Evolutionary conservation across 2,329 filamentous ascomycete species (phyloP).

Genomic region (Fusarium sp.): DNA sequence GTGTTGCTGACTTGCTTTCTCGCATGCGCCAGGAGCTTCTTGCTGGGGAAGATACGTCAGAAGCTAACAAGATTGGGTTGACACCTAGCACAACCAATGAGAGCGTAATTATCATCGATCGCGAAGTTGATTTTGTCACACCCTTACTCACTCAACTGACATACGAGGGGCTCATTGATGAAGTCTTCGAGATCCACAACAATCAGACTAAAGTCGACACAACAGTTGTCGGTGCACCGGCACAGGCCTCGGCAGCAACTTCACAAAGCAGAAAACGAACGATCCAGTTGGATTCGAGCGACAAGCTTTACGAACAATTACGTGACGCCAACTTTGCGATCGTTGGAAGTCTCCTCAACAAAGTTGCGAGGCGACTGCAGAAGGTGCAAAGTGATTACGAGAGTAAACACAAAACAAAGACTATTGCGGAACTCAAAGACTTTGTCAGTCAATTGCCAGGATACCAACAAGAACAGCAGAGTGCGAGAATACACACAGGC

Average conservation of each 20-base stretch:
- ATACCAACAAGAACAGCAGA: slow-evolving; percentile 93
- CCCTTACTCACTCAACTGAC: slow-evolving; percentile 93
- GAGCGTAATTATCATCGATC: slow-evolving; percentile 92
- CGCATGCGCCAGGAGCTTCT: slow-evolving; percentile 92
- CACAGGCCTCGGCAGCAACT: slow-evolving; percentile 68
- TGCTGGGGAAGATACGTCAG: slow-evolving; percentile 78
- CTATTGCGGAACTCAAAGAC: slow-evolving; percentile 89
- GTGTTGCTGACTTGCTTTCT: slow-evolving; percentile 84
- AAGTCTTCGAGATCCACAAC: slow-evolving; percentile 89
- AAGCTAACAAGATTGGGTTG: slow-evolving; percentile 71
- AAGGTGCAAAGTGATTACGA: slow-evolving; percentile 88
- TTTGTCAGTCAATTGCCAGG: slow-evolving; percentile 94
- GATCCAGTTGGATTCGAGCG: slow-evolving; percentile 86
- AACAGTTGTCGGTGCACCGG: slow-evolving; percentile 82
- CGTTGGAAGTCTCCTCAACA: slow-evolving; percentile 88
- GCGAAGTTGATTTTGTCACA: slow-evolving; percentile 93
- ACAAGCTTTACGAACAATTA: slow-evolving; percentile 87
- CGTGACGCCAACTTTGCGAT: slow-evolving; percentile 96
- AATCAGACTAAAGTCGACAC: slow-evolving; percentile 95
- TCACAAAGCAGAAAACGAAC: slow-evolving; percentile 80
- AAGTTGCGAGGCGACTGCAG: slow-evolving; percentile 86
- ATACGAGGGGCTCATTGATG: slow-evolving; percentile 95
- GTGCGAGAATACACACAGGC: slow-evolving; percentile 89
- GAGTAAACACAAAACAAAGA: slow-evolving; percentile 87
- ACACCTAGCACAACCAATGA: slow-evolving; percentile 89